Conservation (phyloP, 2,329 filamentous ascomycete species). For the Colletotrichum chrysophilum region DNA sequence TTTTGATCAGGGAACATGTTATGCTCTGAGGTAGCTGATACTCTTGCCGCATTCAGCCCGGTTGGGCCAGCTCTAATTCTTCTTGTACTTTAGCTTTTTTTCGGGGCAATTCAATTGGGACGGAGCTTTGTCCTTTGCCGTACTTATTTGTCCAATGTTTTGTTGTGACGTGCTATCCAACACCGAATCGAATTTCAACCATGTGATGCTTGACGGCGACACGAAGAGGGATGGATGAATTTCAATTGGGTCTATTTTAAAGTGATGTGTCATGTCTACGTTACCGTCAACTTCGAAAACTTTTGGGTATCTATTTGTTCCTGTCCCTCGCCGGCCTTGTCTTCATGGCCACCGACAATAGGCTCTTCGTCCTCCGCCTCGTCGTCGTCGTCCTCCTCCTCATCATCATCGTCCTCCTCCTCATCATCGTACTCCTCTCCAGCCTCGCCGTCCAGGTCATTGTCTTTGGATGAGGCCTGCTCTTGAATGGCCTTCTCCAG, state of each 20-base stretch:
- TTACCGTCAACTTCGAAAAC: conserved; percentile 17
- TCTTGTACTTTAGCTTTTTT: conserved; percentile 46
- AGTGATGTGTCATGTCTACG: neutral
- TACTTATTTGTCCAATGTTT: neutral
- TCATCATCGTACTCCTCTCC: conserved; percentile 31
- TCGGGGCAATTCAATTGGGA: conserved; percentile 20
- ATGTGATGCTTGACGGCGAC: neutral
- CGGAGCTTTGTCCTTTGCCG: conserved; percentile 10
- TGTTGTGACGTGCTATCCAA: neutral
- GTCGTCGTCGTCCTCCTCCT: conserved; percentile 27
- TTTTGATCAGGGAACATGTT: conserved; percentile 38
- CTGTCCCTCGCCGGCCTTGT: conserved; percentile 25
- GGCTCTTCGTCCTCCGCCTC: conserved; percentile 28
- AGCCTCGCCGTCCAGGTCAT: conserved; percentile 38
- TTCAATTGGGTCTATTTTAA: neutral
- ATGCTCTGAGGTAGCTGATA: conserved; percentile 40
- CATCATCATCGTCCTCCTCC: conserved; percentile 17
- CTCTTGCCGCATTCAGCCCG: conserved; percentile 33
- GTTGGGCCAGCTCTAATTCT: conserved; percentile 35
- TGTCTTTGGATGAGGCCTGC: conserved; percentile 60
- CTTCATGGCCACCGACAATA: conserved; percentile 20
- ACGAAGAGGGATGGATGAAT: neutral
- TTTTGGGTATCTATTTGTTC: conserved; percentile 24
- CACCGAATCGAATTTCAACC: neutral
- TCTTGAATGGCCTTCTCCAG: conserved; percentile 88